Percentiles rank a stretch among this genome's conserved stretches.
phyloP scores from a whole-genome alignment of 306 rosid species.

The Rosa persica region DNA sequence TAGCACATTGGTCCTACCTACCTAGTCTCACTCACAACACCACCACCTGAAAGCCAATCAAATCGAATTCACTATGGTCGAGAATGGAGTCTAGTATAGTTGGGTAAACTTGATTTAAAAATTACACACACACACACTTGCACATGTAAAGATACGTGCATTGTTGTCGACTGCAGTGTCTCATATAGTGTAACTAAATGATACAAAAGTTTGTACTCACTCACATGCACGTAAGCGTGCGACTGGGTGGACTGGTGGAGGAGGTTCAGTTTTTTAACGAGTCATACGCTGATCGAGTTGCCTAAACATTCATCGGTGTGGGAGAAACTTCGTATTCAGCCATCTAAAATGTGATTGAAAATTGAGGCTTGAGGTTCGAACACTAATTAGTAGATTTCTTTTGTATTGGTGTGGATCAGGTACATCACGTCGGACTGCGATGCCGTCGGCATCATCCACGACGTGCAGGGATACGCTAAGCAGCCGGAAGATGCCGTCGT shows the following conservation, averaged over 20 bases:
- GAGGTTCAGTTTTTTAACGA: too few species aligned
- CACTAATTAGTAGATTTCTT: neutral
- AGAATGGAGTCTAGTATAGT: neutral
- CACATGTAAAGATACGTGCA: neutral
- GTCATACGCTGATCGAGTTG: too few species aligned
- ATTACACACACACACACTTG: neutral
- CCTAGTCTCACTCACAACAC: neutral
- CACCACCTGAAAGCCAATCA: too few species aligned
- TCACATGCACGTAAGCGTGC: neutral
- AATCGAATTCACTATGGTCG: too few species aligned
- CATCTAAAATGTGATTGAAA: too few species aligned
- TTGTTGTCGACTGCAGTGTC: too few species aligned
- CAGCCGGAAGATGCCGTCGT: slow-evolving; percentile 76
- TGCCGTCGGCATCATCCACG: slow-evolving; percentile 64
- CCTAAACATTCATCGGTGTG: too few species aligned
- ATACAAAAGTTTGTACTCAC: too few species aligned
- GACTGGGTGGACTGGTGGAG: too few species aligned
- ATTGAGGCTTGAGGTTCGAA: neutral
- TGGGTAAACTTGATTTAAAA: neutral
- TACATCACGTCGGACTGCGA: slow-evolving; percentile 87
- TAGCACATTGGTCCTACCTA: neutral
- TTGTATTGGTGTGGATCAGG: slow-evolving; percentile 32
- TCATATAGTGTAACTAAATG: too few species aligned
- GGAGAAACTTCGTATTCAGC: too few species aligned
- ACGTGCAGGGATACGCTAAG: slow-evolving; percentile 54